Evolutionary conservation across 2,329 filamentous ascomycete species (phyloP), one percentile per base, ranked within the genome.

Genomic region (Neonectria faginata): DNA sequence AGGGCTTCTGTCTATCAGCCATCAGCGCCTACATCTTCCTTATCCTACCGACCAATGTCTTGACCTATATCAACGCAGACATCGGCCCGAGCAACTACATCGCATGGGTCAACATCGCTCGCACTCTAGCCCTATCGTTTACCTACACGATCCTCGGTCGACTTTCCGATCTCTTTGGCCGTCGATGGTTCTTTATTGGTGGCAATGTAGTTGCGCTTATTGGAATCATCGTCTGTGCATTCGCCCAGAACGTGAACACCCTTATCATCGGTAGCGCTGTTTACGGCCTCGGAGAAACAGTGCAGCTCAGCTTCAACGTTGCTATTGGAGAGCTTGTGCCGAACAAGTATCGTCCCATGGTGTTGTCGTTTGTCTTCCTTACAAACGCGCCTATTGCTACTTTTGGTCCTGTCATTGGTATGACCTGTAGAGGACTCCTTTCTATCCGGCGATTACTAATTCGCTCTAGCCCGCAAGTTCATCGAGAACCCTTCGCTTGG

Each of bases 241-340:
- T 71, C 2, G 78, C 79, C 6, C 66, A 74, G 25, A 78, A 77
- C 57, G 68, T 80, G 41, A 73, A 79, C 62, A 71, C 72, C 5
- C 70, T 81, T 42, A 79, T 81, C 51, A 64, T 75, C n/a, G 79
- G 78, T 20, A 75, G 73, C 45, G 77, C 74, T 3, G 67, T 81
- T 6, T 77, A 78, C 45, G 79, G 79, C 3, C 54, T 80, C 12
- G 79, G 76, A 7, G 77, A 77, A 66, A 78, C 78, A 0, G 75
- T 76, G 2, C 79, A 80, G 70, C 70, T 79, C 48, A 78, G 74
- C 39, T 80, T 78, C 66, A 78, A 79, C 45, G 76, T 79, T 10
- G 75, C 76, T 6, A 72, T 82, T 12, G 76, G 78, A 18, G 80
- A 82, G 69, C 69, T 82, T 18, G 77, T 82, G 14, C 80, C 80